phyloP scores from a whole-genome alignment of 2,329 filamentous ascomycete species.

The Colletotrichum simmondsii region DNA sequence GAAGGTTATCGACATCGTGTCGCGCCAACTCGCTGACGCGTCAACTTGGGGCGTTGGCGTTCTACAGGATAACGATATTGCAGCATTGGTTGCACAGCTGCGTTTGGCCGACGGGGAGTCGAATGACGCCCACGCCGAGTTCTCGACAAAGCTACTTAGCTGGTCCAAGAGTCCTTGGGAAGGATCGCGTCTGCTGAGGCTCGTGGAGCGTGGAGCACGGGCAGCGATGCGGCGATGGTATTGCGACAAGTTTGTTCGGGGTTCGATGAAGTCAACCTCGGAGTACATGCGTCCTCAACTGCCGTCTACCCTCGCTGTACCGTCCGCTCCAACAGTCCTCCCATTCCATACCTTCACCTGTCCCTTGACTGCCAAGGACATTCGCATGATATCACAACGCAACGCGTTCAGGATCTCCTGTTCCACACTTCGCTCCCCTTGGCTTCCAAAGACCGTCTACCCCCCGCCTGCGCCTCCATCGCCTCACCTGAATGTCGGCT shows the following conservation, averaged over 20 bases:
- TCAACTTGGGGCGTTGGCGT: slow-evolving; percentile 85
- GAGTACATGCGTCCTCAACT: slow-evolving; percentile 80
- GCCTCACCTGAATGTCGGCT: slow-evolving; percentile 90
- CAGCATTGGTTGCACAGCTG: slow-evolving; percentile 61
- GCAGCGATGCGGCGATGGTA: slow-evolving; percentile 88
- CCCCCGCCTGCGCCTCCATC: slow-evolving; percentile 85
- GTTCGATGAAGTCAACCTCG: slow-evolving; percentile 60
- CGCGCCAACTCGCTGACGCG: slow-evolving; percentile 87
- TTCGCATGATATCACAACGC: slow-evolving; percentile 92
- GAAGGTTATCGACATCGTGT: slow-evolving; percentile 90
- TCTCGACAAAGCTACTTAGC: slow-evolving; percentile 53
- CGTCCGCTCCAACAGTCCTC: slow-evolving; percentile 90
- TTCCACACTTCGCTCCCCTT: slow-evolving; percentile 85
- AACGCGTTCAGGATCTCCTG: slow-evolving; percentile 94
- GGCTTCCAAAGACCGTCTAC: slow-evolving; percentile 85
- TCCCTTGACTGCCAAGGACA: slow-evolving; percentile 89
- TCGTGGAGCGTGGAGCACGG: slow-evolving; percentile 86
- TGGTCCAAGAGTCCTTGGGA: slow-evolving; percentile 88
- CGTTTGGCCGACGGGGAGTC: slow-evolving; percentile 49
- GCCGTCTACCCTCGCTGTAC: slow-evolving; percentile 78
- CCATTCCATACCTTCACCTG: slow-evolving; percentile 99
- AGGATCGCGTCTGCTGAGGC: slow-evolving; percentile 83
- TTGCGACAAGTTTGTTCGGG: slow-evolving; percentile 78
- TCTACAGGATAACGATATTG: slow-evolving; percentile 66
- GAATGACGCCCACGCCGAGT: slow-evolving; percentile 46